Base-by-base conservation (phyloP, 75 land plant genomes). In the Picea sitchensis region DNA sequence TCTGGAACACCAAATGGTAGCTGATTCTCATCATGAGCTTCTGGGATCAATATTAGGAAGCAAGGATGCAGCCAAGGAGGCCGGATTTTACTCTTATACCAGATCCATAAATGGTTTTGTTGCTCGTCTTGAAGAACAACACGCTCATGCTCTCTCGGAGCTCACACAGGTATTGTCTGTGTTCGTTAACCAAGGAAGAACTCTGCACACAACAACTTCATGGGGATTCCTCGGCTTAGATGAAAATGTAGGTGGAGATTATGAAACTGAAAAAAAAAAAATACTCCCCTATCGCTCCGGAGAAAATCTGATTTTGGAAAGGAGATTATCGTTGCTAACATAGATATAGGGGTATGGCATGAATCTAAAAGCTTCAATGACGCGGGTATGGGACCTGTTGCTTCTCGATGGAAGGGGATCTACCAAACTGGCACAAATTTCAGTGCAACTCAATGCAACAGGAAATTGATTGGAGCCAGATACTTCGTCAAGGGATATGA, bases 261-360 rank as follows among this genome's bases (percentile, higher is more conserved):
- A 47, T 26, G 32, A 32, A 5, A 54, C 73, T 23, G 69, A 58
- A 20, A 57, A 9, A 20, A 57, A 9, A 41, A 61, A 64, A 7
- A 26, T 65, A 26, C 61, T 30, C 57, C 30, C 15, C 23, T 14
- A 2, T 83, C 85, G 0, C 67, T 83, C 32, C 86, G 88, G 91
- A 77, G 44, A 54, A 84, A 82, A 75, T 77, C 91, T 23, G 73
- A 60, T 2, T 36, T 36, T 36, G 38, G 38, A 0, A 36, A 36
- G 38, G 38, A 36, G 2, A 36, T 36, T 36, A 78, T 88, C 65
- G 78, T 88, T 59, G 90, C 71, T 58, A 38, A 64, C 59, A 59
- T 88, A 26, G 88, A 86, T 76, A 80, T 0, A 61, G 83, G 83
- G 5, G 75, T 77, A 21, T 81, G 83, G 83, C 83, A 79, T 36